Evolutionary conservation across 2,329 filamentous ascomycete genomes (phyloP), one percentile per base, ranked within the genome.

Genomic region (Penicillium sp.): DNA sequence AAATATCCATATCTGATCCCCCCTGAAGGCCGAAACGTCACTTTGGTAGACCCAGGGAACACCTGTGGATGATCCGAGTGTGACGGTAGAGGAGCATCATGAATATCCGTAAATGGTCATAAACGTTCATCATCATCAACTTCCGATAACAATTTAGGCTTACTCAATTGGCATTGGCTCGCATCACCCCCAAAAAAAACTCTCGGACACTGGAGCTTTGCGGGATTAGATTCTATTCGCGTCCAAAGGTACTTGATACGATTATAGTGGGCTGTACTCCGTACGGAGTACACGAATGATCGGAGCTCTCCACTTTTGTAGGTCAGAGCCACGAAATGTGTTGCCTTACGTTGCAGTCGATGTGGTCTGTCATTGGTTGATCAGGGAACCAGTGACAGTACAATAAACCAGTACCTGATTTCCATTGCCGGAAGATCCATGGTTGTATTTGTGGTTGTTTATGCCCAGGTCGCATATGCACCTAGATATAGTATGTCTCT

Each of bases 321-420:
- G 62, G 59, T 51, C 52, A 51, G 56, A 62, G 64, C 60, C 61
- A 66, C 55, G 63, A 65, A 64, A 69, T 72, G 66, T 67, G 69
- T 62, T 64, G 56, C 62, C 65, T 63, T 62, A 62, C 60, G 61
- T 69, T 56, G 55, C 60, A 60, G 50, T 47, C 6, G 13, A 4
- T 60, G 56, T 50, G 52, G 41, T 35, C 47, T 56, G 17, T 54
- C 55, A 72, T 71, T 70, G 68, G 69, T 13, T 45, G 59, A 56
- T 45, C 40, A 29, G 3, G 13, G 46, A 43, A 2, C 29, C 50
- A 35, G 38, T 52, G 9, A 27, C n/a, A 51, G 19, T n/a, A 25
- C 50, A 53, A 46, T n/a, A 21, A n/a, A 27, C 27, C 29, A n/a
- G 54, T 56, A 23, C 54, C 54, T 52, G 48, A 45, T 27, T 56